Base-by-base conservation (phyloP, 2,329 filamentous ascomycete species). In the Paecilomyces formosus region DNA sequence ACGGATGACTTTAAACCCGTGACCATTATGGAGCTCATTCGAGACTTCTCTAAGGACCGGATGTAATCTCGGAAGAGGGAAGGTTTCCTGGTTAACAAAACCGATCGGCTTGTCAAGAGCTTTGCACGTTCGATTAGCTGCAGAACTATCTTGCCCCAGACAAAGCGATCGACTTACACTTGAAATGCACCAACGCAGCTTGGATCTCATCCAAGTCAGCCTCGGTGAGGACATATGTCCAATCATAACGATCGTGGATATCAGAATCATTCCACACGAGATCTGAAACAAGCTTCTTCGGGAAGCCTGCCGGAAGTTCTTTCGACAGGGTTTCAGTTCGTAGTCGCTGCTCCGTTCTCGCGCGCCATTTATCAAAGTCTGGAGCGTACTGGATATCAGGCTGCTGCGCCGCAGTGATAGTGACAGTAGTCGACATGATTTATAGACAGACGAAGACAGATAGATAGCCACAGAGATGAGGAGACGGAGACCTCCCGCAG, bases 221-320 rank as follows among this genome's bases (percentile, higher is more conserved):
- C 5, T 70, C 58, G 3, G 63, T 74, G 49, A 79, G 64, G 31
- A 69, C 64, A 56, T 74, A 75, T 1, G 70, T 72, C 74, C 77
- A 81, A 55, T 80, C 67, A 61, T 74, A 75, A 1, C 66, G 65
- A 1, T 64, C 60, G 5, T 63, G 66, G 13, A 80, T 63, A 3
- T 73, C 69, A 18, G 71, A 70, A 3, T 76, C 77, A 35, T 80
- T 75, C 79, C 79, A 82, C 0, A 80, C 79, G 1, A 81, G 68
- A 3, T 76, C 69, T 0, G 76, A 78, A 1, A 68, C 61, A 0
- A 81, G 61, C 45, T 75, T 59, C 22, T 62, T 24, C 0, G 79
- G 78, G 60, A 79, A 81, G 0, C 74, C 76, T 1, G 64, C 55
- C 0, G 79, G 79, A 0, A 81, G 64, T 11, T 63, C 55, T 12